Evolutionary conservation across 768 basidiomycete genomes (phyloP), one percentile per base, ranked within the genome.

Genomic region (Terana coerulea): DNA sequence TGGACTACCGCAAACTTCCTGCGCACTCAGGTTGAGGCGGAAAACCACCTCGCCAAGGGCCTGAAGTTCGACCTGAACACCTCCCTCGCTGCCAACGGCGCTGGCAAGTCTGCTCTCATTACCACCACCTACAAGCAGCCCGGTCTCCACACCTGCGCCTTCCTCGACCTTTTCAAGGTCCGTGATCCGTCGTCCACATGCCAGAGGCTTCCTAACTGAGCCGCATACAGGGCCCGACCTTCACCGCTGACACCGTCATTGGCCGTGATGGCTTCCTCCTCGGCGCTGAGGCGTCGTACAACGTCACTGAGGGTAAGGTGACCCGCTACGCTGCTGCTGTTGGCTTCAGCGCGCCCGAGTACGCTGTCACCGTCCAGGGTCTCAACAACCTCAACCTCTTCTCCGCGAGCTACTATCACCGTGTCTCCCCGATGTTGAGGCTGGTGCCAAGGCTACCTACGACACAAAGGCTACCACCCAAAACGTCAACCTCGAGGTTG

Each of bases 321-420:
- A 88, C 87, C 67, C 87, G 88, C 64, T 99, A 97, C 73, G 87
- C 92, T 49, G 80, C 88, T 60, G 95, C 94, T 47, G 68, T 91
- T 61, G 97, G 95, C 62, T 98, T 88, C 83, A 93, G 90, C 66
- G 95, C 95, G 35, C 91, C 95, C 29, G 91, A 98, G 68, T 95
- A 95, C 70, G 88, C 94, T 55, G 82, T 98, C 69, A 92, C 95
- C 65, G 59, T 98, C 53, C 95, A 98, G 73, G 92, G 88, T 59
- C 83, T 98, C 66, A 88, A 90, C 78, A 98, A 97, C 81, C 72
- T 97, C 69, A 88, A 85, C 68, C 86, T 85, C 63, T 98, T 94
- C 78, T 78, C 88, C 47, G 97, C 95, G 53, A 91, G 88, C 70
- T 99, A 98, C 82, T 98, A 98, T 80, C 97, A 99, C 82, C 88